A percentile compares a stretch with the other conserved stretches of the same genome.
These are phyloP conservation scores for Zygoascus flipseniorum DNA, from an alignment of 805 yeast genomes.

Conservation along the genomic window DNA sequence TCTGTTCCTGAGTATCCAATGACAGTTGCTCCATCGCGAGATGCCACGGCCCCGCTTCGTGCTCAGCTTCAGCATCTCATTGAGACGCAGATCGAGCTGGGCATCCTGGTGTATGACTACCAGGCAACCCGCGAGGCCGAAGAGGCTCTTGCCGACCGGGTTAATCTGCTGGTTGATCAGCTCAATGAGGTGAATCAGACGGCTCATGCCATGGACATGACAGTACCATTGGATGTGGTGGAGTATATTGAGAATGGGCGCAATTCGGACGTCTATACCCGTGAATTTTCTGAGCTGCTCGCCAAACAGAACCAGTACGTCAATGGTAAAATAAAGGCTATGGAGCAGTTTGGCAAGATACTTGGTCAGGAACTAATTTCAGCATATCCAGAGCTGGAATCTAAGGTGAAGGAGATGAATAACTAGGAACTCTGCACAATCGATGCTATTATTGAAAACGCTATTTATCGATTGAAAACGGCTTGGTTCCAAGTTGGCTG, in stretches of 20 bases:
- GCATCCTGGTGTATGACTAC: constrained; percentile 87
- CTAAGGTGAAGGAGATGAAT: background rate
- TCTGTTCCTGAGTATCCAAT: background rate
- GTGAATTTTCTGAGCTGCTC: constrained; percentile 94
- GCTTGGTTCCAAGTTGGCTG: no score
- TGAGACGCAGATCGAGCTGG: constrained; percentile 81
- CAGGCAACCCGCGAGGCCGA: constrained; percentile 81
- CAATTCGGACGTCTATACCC: constrained; percentile 92
- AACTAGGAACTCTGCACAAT: background rate
- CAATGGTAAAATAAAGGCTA: constrained; percentile 73
- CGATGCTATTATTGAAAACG: no score
- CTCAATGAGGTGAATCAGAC: constrained; percentile 9
- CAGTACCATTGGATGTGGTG: constrained; percentile 18
- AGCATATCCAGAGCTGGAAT: constrained; percentile 70
- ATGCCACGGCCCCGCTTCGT: constrained; percentile 10
- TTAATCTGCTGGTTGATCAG: constrained; percentile 14
- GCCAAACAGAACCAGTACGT: constrained; percentile 80
- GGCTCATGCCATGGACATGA: constrained; percentile 9
- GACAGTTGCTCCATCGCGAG: background rate
- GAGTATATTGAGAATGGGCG: constrained; percentile 88
- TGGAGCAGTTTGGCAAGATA: constrained; percentile 51
- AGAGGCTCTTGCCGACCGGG: constrained; percentile 38
- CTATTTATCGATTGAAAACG: no score
- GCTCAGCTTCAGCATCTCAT: constrained; percentile 44
- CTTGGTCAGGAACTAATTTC: constrained; percentile 60